Conservation (phyloP, 1,284 basidiomycete genomes). For the Fistulina hepatica region DNA sequence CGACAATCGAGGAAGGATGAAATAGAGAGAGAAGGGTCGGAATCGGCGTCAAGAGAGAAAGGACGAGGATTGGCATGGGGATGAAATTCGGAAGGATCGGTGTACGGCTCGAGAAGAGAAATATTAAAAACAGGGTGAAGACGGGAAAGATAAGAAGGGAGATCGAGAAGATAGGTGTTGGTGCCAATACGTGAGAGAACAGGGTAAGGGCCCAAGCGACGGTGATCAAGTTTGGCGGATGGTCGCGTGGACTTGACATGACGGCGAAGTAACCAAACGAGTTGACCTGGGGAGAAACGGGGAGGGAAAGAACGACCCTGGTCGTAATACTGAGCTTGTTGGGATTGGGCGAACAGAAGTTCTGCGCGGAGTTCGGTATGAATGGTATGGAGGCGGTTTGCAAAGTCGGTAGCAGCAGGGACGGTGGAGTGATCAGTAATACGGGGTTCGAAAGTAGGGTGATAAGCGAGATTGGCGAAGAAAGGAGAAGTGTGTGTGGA, state of each 20-base stretch:
- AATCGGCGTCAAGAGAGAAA: conserved; percentile 4
- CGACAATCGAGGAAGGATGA: conserved; percentile 18
- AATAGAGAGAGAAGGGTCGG: conserved; percentile 15
- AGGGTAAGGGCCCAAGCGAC: conserved; percentile 27
- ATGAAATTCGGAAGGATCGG: no score
- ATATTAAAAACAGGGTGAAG: conserved; percentile 32
- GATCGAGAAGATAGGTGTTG: conserved; percentile 21
- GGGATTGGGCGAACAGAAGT: conserved; percentile 20
- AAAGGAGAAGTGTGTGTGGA: conserved; percentile 17
- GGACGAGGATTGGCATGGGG: no score
- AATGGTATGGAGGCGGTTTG: conserved; percentile 13
- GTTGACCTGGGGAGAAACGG: no score
- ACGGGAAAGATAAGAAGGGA: conserved; percentile 22
- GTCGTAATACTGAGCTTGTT: no score
- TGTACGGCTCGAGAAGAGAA: conserved; percentile 28
- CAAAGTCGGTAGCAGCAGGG: conserved; percentile 17
- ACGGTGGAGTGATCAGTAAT: conserved; percentile 16
- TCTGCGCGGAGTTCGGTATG: conserved; percentile 21
- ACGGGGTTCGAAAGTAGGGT: conserved; percentile 14
- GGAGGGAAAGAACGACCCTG: no score
- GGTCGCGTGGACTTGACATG: neutral
- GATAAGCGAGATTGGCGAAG: conserved; percentile 13
- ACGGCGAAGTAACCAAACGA: no score
- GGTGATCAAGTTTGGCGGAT: conserved; percentile 23
- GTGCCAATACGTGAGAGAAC: conserved; percentile 18